Percentiles rank a stretch among this genome's conserved stretches.
Conservation (phyloP, 2,329 filamentous ascomycete genomes). For the Elsinoe australis region DNA sequence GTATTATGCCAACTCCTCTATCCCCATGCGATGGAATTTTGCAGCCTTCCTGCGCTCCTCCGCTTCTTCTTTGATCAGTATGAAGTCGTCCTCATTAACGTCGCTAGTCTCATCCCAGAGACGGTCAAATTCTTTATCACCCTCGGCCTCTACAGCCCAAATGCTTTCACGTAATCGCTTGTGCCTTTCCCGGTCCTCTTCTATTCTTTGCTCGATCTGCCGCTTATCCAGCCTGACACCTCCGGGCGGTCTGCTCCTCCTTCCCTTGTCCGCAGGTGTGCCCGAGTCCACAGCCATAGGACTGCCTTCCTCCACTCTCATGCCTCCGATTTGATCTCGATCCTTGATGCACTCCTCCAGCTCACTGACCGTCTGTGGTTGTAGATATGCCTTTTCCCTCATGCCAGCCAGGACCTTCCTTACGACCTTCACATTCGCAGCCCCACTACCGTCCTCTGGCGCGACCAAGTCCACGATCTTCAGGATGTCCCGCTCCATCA, state of each 20-base stretch:
- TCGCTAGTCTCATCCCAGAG: slow-evolving; percentile 85
- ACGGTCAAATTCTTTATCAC: slow-evolving; percentile 66
- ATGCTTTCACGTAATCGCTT: slow-evolving; percentile 87
- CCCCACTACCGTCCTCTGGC: slow-evolving; percentile 75
- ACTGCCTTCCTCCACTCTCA: slow-evolving; percentile 31
- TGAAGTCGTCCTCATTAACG: slow-evolving; percentile 76
- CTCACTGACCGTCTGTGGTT: slow-evolving; percentile 65
- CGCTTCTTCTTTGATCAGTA: slow-evolving; percentile 66
- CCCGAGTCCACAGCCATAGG: slow-evolving; percentile 28
- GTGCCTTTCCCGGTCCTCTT: slow-evolving; percentile 91
- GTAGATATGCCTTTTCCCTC: slow-evolving; percentile 62
- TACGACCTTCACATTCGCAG: slow-evolving; percentile 80
- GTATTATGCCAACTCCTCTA: slow-evolving; percentile 13
- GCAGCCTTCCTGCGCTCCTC: slow-evolving; percentile 46
- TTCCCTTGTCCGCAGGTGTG: slow-evolving; percentile 19
- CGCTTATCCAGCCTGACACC: slow-evolving; percentile 61
- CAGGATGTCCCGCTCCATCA: slow-evolving; percentile 91
- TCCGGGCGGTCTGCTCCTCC: slow-evolving; percentile 7
- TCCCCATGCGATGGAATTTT: slow-evolving; percentile 31
- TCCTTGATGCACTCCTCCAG: slow-evolving; percentile 78
- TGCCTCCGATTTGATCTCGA: slow-evolving; percentile 48
- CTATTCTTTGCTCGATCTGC: slow-evolving; percentile 90
- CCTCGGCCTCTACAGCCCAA: slow-evolving; percentile 62
- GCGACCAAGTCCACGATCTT: slow-evolving; percentile 87
- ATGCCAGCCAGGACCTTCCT: slow-evolving; percentile 56